Evolutionary conservation across 2,329 filamentous ascomycete genomes (phyloP), one percentile per base, ranked within the genome.

Genomic region (Claviceps sp.): DNA sequence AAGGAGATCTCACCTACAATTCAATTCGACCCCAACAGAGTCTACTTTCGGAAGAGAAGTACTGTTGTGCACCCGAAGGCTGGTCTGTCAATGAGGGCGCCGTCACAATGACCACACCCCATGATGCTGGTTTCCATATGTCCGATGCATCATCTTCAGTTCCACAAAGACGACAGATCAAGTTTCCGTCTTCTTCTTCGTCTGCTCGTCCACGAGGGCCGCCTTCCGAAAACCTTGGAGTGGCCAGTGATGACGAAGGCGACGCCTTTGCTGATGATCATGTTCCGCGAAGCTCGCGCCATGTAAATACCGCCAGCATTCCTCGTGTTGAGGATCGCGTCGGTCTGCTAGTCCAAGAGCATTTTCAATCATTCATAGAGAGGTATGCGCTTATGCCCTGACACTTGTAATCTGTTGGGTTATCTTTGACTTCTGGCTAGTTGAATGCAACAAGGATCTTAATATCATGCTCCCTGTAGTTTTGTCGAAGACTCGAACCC

Each of bases 351-450:
- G 78, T 91, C 26, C 85, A 88, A 62, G 75, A 83, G 52, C 80
- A 84, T 52, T 93, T 94, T 63, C 83, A 90, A 66, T 76, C 78
- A 57, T 94, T 93, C 62, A 78, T 94, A 26, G 85, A 93, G 62
- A 79, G 76, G 85, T 89, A 65, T 62, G 49, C 47, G 6, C 13
- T 14, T 26, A 22, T 37, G 5, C 23, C 5, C n/a, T 22, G 17
- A 17, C 14, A 23, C 1, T n/a, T 20, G 17, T n/a, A 11, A 9
- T 44, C 39, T n/a, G 6, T 36, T 9, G 38, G 6, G 9, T 6
- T 17, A 22, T 29, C 37, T 16, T 22, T 14, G 34, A 9, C 46
- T 14, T 16, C 16, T 14, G 34, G 20, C 46, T 14, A 34, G 23
- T n/a, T 8, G n/a, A 26, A 29, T 9, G 26, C 22, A 17, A 17